A percentile compares a stretch with the other conserved stretches of the same genome.
phyloP scores from a whole-genome alignment of 1,284 basidiomycete species.

The Neonothopanus nambi region DNA sequence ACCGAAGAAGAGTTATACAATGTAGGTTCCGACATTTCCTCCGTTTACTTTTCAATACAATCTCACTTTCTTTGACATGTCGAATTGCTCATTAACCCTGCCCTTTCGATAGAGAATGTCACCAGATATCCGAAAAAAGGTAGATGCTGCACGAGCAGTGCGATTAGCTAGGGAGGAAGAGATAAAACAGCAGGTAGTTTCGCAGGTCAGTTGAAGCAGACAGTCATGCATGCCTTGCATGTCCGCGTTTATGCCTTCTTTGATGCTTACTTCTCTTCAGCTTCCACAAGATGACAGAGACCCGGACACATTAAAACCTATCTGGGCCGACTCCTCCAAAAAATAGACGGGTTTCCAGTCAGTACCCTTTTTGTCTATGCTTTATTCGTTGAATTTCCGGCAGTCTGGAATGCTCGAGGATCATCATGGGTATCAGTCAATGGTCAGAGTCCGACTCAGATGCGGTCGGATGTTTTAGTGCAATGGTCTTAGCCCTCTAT shows the following conservation, averaged over 20 bases:
- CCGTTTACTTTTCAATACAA: not conserved
- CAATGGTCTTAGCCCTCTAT: too few relatives aligned
- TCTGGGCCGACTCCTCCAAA: conserved; percentile 41
- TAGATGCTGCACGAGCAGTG: conserved; percentile 60
- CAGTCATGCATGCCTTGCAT: too few relatives aligned
- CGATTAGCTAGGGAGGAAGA: conserved; percentile 57
- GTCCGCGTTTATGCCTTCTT: not conserved
- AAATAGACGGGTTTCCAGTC: conserved; percentile 9
- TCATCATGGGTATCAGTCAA: too few relatives aligned
- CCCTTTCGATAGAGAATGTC: conserved; percentile 53
- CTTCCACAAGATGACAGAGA: conserved; percentile 28
- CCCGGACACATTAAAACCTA: conserved; percentile 51
- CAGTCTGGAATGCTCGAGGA: too few relatives aligned
- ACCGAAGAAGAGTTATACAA: conserved; percentile 58
- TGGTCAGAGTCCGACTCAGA: too few relatives aligned
- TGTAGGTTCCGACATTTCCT: conserved; percentile 32
- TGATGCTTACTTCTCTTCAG: conserved; percentile 3
- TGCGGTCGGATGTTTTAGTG: too few relatives aligned
- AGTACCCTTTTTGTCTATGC: not conserved
- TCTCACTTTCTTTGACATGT: conserved; percentile 12
- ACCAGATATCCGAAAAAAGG: conserved; percentile 65
- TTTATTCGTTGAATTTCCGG: not conserved
- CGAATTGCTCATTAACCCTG: not conserved
- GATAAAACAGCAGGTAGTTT: conserved; percentile 50
- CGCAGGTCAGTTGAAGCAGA: conserved; percentile 56